Percentiles rank a stretch among this genome's conserved stretches.
Evolutionary conservation across 169 alveolate species (phyloP).

Genomic region (Eimeria nieschulzi): DNA sequence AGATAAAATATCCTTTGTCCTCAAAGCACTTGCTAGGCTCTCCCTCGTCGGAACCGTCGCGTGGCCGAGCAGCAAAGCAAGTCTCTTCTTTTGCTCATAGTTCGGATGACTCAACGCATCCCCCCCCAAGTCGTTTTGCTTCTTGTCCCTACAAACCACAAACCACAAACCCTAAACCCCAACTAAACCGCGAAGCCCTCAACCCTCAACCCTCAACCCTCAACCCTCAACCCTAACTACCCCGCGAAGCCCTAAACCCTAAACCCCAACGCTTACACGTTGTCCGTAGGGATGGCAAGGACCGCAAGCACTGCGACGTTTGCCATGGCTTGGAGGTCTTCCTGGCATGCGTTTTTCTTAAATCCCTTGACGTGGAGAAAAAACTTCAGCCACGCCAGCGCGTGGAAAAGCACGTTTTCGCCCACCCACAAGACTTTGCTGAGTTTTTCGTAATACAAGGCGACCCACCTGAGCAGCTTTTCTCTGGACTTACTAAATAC

Average conservation of each 20-base stretch:
- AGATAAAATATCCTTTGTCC: conserved; percentile 83
- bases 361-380: conserved; percentile 87
- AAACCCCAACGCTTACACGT: too few relatives aligned
- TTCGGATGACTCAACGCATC: conserved; percentile 43
- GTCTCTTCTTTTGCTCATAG: conserved; percentile 85
- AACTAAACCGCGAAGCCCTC: too few relatives aligned
- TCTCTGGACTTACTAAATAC: conserved; percentile 59
- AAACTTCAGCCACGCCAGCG: conserved; percentile 89
- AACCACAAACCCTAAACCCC: too few relatives aligned
- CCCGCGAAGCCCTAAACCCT: too few relatives aligned
- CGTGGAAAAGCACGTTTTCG: conserved; percentile 94
- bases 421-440: conserved; percentile 92
- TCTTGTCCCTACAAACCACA: conserved; percentile 16
- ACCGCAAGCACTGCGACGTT: conserved; percentile 90
- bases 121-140: conserved; percentile 10
- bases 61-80: conserved; percentile 89
- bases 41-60: conserved; percentile 89
- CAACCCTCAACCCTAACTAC: conserved; percentile 90
- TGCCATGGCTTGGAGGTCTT: conserved; percentile 84
- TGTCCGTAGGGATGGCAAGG: conserved; percentile 67
- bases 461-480: conserved; percentile 88
- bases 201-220: conserved; percentile 18
- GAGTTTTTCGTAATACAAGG: conserved; percentile 91
- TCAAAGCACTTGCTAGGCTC: conserved; percentile 84
- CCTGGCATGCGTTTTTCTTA: conserved; percentile 86